Conservation (phyloP, 2,329 filamentous ascomycete genomes). For the Salinomyces thailandicus region DNA sequence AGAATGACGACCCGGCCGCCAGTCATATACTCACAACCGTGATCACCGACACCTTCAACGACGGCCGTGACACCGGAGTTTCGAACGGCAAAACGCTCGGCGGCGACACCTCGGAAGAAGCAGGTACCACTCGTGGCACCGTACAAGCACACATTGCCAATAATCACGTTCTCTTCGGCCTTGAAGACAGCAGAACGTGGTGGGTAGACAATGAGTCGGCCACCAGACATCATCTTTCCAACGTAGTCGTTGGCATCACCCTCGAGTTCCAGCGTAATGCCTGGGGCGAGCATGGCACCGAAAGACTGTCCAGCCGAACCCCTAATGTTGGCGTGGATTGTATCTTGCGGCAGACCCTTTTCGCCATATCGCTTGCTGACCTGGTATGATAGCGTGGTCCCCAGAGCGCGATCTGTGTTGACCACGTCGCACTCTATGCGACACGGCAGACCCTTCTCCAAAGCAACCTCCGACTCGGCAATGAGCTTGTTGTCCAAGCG, state of each 20-base stretch:
- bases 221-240: conserved; percentile 88
- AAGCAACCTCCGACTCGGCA: conserved; percentile 83
- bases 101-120: conserved; percentile 95
- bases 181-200: conserved; percentile 85
- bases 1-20: conserved; percentile 82
- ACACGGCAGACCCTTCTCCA: conserved; percentile 88
- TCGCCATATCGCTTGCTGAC: conserved; percentile 89
- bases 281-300: conserved; percentile 83
- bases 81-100: conserved; percentile 90
- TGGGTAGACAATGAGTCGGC: conserved; percentile 85
- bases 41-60: conserved; percentile 91
- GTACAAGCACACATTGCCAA: conserved; percentile 92
- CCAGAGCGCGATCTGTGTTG: conserved; percentile 90
- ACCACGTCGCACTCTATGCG: conserved; percentile 92
- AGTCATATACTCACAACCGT: conserved; percentile 98
- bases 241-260: conserved; percentile 96
- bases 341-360: conserved; percentile 79
- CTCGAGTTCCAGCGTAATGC: conserved; percentile 89
- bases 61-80: conserved; percentile 96
- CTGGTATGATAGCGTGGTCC: conserved; percentile 89
- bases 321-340: conserved; percentile 92
- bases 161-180: conserved; percentile 87
- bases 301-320: conserved; percentile 95
- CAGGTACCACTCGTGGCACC: conserved; percentile 83
- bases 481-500: conserved; percentile 96